phyloP scores from a whole-genome alignment of 805 yeast species.

The Hyphopichia homilentoma region DNA sequence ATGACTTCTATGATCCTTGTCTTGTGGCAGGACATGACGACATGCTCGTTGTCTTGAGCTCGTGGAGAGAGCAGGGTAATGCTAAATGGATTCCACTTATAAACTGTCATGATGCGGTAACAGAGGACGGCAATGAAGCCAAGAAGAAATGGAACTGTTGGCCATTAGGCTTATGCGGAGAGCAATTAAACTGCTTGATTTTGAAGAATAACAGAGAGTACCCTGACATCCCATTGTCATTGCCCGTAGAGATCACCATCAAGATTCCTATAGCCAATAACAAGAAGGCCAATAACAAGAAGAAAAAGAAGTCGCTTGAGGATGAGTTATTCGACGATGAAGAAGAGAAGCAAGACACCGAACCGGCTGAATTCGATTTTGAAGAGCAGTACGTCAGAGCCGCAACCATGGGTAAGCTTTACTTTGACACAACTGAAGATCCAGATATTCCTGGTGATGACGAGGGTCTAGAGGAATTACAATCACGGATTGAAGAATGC shows the following conservation, averaged over 20 bases:
- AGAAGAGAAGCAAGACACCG: slow-evolving; percentile 5
- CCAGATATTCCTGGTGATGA: slow-evolving; percentile 19
- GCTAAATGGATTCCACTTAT: slow-evolving; percentile 86
- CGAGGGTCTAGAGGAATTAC: slow-evolving; percentile 33
- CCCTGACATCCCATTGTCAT: slow-evolving; percentile 82
- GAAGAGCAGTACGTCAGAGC: slow-evolving; percentile 66
- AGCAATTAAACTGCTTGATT: slow-evolving; percentile 68
- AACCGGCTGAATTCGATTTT: slow-evolving; percentile 31
- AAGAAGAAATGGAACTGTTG: slow-evolving; percentile 64
- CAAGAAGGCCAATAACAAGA: slow-evolving; percentile 18
- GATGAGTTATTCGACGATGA: slow-evolving; percentile 19
- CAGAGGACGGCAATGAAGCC: slow-evolving; percentile 46
- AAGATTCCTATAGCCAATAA: slow-evolving; percentile 53
- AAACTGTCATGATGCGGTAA: slow-evolving; percentile 46
- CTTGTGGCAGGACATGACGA: slow-evolving; percentile 73
- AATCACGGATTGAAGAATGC: slow-evolving; percentile 50
- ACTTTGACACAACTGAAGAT: slow-evolving; percentile 49
- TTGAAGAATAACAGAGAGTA: slow-evolving; percentile 60
- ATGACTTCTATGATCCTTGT: slow-evolving; percentile 87
- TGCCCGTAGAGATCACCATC: slow-evolving; percentile 75
- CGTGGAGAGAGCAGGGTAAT: slow-evolving; percentile 76
- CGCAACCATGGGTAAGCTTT: slow-evolving; percentile 55
- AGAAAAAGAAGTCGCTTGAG: slow-evolving; percentile 19
- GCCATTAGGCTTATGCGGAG: slow-evolving; percentile 80
- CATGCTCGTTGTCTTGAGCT: slow-evolving; percentile 60